Evolutionary conservation across 2,329 filamentous ascomycete species (phyloP), one percentile per base, ranked within the genome.

Genomic region (Hypomyces perniciosus): DNA sequence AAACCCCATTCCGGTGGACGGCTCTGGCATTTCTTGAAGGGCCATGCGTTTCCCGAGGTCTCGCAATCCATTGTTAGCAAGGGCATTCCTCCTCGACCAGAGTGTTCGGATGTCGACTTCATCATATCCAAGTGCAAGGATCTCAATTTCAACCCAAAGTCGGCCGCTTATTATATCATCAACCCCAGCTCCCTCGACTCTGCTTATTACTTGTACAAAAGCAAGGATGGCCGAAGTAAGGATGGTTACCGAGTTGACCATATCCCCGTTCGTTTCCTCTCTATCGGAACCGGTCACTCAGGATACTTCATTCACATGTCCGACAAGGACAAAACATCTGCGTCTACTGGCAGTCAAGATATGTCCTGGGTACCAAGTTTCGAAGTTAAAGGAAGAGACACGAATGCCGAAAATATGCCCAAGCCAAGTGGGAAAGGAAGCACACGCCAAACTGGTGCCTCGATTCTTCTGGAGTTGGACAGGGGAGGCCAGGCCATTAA

Each of bases 401-500:
- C 33, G 8, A 35, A 2, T 35, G 2, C 12, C 33, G 3, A 12
- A 20, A 13, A 28, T 34, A 38, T 12, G 13, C 7, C 26, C 5
- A 26, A 37, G 29, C 13, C 5, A 30, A 26, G 13, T 8, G 13
- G 27, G 31, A 27, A 37, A 37, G 37, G 30, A 5, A 6, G 3
- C 8, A 27, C 34, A 12, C 26, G 20, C 29, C 42, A 20, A 41
- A 40, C 49, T 20, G 45, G 48, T 27, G 48, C 40, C 44, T 51
- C 41, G 3, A 50, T 50, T 9, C 49, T 60, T 5, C 57, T 57
- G 31, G 59, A 51, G 6, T 48, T 63, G 4, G 55, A 63, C 6
- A 58, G 56, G 13, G 48, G 33, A 8, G 50, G 41, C 10, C 59
- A 59, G 8, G 51, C 57, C 1, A 66, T 68, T 31, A 51, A 59